Evolutionary conservation across 495 filamentous ascomycete species (phyloP).

Genomic region (Evernia prunastri): DNA sequence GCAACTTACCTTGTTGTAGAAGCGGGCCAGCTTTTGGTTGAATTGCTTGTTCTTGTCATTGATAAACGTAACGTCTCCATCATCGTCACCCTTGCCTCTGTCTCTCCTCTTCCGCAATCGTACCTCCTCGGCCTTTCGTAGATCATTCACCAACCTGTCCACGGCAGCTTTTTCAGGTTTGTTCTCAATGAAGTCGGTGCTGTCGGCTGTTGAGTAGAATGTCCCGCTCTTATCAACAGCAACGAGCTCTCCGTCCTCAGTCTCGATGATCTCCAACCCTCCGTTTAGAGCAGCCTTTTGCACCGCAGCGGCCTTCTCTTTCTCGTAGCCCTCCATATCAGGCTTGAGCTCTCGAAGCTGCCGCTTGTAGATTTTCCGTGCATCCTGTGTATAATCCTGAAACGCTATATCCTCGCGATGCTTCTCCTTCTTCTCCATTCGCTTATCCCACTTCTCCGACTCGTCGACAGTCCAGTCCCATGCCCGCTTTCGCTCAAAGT

Average conservation of each 20-base stretch:
- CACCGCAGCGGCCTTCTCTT: slow-evolving; percentile 75
- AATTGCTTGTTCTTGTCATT: slow-evolving; percentile 99
- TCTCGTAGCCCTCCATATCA: slow-evolving; percentile 75
- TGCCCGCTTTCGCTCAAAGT: slow-evolving; percentile 94
- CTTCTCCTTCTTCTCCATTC: slow-evolving; percentile 75
- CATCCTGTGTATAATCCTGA: slow-evolving; percentile 80
- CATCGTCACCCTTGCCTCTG: slow-evolving; percentile 62
- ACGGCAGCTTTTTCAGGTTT: slow-evolving; percentile 86
- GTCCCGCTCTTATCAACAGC: slow-evolving; percentile 84
- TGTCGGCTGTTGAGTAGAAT: slow-evolving; percentile 84
- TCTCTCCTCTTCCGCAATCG: slow-evolving; percentile 78
- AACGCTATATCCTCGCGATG: slow-evolving; percentile 84
- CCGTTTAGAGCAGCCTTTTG: slow-evolving; percentile 74
- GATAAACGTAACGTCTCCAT: slow-evolving; percentile 93
- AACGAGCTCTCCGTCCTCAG: slow-evolving; percentile 85
- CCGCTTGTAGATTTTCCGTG: slow-evolving; percentile 86
- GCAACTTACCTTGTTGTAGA: slow-evolving; percentile 80
- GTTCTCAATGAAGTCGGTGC: slow-evolving; percentile 71
- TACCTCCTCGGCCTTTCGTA: slow-evolving; percentile 82
- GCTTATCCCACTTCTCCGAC: slow-evolving; percentile 85
- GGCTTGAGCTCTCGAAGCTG: slow-evolving; percentile 61
- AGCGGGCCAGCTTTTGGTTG: slow-evolving; percentile 90
- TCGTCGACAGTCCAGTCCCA: slow-evolving; percentile 99
- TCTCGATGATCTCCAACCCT: slow-evolving; percentile 87
- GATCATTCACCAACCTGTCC: slow-evolving; percentile 77